These are phyloP conservation scores for Fusarium sp. DNA, from an alignment of 2,329 filamentous ascomycete species.

Conservation along the genomic window DNA sequence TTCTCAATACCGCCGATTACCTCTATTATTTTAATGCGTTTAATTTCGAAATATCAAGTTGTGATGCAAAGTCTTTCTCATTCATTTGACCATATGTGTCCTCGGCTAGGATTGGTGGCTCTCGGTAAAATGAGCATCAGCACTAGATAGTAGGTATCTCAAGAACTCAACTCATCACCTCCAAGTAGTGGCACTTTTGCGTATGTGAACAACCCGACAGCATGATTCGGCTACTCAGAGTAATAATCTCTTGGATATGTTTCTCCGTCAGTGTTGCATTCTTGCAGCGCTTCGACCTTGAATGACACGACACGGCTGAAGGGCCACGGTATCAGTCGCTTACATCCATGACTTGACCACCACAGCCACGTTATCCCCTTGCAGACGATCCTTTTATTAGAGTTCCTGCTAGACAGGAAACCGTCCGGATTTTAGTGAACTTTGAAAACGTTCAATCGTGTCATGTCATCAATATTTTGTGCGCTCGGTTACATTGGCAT, in stretches of 20 bases:
- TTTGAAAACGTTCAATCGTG: no score
- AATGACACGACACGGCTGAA: not conserved
- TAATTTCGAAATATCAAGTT: not conserved
- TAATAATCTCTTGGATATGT: not conserved
- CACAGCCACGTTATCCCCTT: not conserved
- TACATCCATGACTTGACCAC: not conserved
- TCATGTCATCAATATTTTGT: constrained; percentile 14
- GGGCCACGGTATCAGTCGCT: not conserved
- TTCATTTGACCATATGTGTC: constrained; percentile 1
- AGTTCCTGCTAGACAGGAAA: constrained; percentile 19
- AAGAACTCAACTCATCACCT: constrained; percentile 5
- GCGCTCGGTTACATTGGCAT: no score
- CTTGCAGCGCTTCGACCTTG: not conserved
- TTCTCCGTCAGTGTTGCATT: not conserved
- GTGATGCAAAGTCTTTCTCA: not conserved
- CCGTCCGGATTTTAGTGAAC: constrained; percentile 2
- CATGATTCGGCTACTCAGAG: not conserved
- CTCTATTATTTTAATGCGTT: not conserved
- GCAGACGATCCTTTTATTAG: constrained; percentile 5
- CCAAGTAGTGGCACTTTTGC: constrained; percentile 31
- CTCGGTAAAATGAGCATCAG: constrained; percentile 35
- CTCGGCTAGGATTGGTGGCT: constrained; percentile 32
- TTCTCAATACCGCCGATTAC: not conserved
- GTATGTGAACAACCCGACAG: not conserved
- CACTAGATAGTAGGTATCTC: constrained; percentile 26